phyloP scores from a whole-genome alignment of 1,139 yeast genomes.

The Spathaspora sp. region DNA sequence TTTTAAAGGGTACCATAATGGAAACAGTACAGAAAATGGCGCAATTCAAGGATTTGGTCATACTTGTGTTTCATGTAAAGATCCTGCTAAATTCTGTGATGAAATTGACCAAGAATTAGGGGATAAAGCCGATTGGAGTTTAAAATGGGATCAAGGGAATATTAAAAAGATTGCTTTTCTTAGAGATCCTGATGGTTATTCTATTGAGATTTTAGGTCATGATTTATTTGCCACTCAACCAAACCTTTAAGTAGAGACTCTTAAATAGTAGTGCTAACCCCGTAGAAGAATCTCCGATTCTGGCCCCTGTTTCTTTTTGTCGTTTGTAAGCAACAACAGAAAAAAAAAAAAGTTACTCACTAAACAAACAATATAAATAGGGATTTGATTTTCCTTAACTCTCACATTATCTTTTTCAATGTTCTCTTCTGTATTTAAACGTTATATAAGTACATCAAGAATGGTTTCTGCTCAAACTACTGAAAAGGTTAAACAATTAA shows the following conservation, averaged over 20 bases:
- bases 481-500: constrained; percentile 60
- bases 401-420: background rate
- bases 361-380: background rate
- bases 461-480: constrained; percentile 52
- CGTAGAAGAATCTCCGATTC: too few species aligned
- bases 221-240: constrained; percentile 15
- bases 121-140: constrained; percentile 36
- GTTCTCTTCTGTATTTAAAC: constrained; percentile 6
- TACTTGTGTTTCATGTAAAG: constrained; percentile 69
- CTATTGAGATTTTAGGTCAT: constrained; percentile 62
- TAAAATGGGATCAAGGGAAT: constrained; percentile 60
- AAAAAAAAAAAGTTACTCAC: background rate
- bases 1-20: constrained; percentile 77
- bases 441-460: constrained; percentile 14
- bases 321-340: background rate
- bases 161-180: constrained; percentile 65
- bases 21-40: constrained; percentile 58
- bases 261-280: background rate
- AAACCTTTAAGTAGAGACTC: background rate
- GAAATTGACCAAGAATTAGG: constrained; percentile 45
- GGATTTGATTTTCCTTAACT: background rate
- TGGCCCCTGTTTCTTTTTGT: background rate
- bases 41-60: constrained; percentile 85
- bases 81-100: constrained; percentile 58
- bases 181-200: constrained; percentile 91